Base-by-base conservation (phyloP, 768 basidiomycete species). In the Sutorius australiensis region DNA sequence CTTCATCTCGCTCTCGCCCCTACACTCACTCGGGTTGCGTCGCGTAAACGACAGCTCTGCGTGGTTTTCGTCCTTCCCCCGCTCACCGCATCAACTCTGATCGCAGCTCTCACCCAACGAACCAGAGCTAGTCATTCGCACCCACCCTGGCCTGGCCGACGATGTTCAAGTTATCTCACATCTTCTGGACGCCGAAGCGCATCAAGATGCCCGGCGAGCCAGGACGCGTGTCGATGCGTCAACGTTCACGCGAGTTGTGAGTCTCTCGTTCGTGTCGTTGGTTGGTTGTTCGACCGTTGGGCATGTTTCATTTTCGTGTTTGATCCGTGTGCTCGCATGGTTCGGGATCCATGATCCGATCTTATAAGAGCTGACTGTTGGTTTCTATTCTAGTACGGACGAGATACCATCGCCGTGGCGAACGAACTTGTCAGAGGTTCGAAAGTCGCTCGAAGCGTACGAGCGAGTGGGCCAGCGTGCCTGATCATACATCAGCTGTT, bases 171-270 rank as follows among this genome's bases (percentile, higher is more conserved):
- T 55, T 81, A 16, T 80, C 80, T 37, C 73, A 81, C 63, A 72
- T 83, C 57, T 68, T 81, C 65, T 73, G 80, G 61, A 78, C 80
- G 21, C 80, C 81, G 39, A 72, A 71, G 56, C 74, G 73, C 50
- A 75, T 83, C 50, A 78, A 76, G 57, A 69, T 83, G 47, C 81
- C 80, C 12, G 75, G 75, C 30, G 75, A 78, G 44, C 38, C 63
- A 19, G 46, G 55, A 40, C 57, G 53, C 43, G 42, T n/a, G 8
- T 56, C 53, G 11, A 55, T 57, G 58, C 67, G 63, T 38, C 67
- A 61, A 30, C 61, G 57, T 34, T 54, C 63, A 36, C 65, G 47
- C 10, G 61, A 67, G 11, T 59, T 69, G 67, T 69, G 21, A 42
- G 67, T 57, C 24, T 57, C 24, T 24, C 24, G 24, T 24, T 4